Conservation (phyloP, 345 rosid genomes). For the Orychophragmus violaceus region DNA sequence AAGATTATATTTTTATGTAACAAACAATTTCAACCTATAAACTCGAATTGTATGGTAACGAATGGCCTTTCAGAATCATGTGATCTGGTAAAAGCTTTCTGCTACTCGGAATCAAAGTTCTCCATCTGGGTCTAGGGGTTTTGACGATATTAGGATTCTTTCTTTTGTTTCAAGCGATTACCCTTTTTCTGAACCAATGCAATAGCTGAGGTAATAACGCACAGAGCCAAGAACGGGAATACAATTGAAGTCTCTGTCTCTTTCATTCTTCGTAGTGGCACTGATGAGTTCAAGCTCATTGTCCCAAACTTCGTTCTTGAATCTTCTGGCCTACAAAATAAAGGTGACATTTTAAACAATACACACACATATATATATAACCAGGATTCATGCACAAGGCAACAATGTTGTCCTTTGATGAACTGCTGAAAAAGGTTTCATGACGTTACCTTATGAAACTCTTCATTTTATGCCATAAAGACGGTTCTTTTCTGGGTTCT, state of each 20-base stretch:
- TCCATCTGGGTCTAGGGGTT: background rate
- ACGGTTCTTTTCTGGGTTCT: slow-evolving; percentile 7
- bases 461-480: slow-evolving; percentile 29
- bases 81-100: background rate
- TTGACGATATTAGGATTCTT: background rate
- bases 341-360: background rate
- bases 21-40: slow-evolving; percentile 1
- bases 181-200: slow-evolving; percentile 29
- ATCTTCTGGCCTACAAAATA: slow-evolving; percentile 39
- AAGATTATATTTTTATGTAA: background rate
- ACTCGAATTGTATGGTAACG: background rate
- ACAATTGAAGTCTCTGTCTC: slow-evolving; percentile 30
- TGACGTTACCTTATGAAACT: slow-evolving; percentile 23
- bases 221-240: slow-evolving; percentile 32
- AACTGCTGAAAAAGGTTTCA: background rate
- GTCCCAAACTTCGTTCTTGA: slow-evolving; percentile 64
- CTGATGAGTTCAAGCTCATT: slow-evolving; percentile 31
- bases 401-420: background rate
- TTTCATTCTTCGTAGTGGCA: slow-evolving; percentile 19
- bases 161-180: slow-evolving; percentile 21
- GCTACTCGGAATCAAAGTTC: background rate
- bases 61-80: background rate
- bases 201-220: slow-evolving; percentile 29
- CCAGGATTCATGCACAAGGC: background rate
- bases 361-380: background rate